phyloP scores from a whole-genome alignment of 257 asterid genomes.

The Solanum medicagineum region DNA sequence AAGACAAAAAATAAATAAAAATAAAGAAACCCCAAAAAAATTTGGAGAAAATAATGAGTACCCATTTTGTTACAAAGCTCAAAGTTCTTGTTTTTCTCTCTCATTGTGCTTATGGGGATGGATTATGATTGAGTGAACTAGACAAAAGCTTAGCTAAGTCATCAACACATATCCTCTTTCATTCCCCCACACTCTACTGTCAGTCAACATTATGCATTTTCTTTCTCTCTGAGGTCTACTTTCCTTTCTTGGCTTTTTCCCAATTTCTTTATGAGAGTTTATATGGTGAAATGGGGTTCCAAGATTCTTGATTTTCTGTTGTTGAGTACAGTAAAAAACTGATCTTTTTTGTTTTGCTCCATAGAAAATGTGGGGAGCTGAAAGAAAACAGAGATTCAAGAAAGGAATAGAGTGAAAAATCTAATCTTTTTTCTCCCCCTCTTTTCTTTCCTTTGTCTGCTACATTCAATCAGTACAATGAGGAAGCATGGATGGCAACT shows the following conservation, averaged over 20 bases:
- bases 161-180: slow-evolving; percentile 19
- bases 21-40: not conserved
- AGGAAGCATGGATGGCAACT: slow-evolving; percentile 99
- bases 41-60: not conserved
- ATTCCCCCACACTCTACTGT: slow-evolving; percentile 31
- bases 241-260: slow-evolving; percentile 1
- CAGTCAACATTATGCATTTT: slow-evolving; percentile 28
- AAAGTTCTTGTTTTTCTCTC: slow-evolving; percentile 6
- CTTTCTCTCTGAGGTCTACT: slow-evolving; percentile 6
- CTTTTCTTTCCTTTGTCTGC: slow-evolving; percentile 10
- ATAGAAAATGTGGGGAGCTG: slow-evolving; percentile 30
- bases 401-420: slow-evolving; percentile 14
- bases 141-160: slow-evolving; percentile 20
- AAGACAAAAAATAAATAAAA: not conserved
- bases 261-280: not conserved
- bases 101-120: slow-evolving; percentile 45
- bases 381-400: not conserved
- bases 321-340: slow-evolving; percentile 5
- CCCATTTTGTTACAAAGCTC: not conserved
- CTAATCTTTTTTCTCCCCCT: not conserved
- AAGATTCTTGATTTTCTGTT: slow-evolving; percentile 30
- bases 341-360: slow-evolving; percentile 26
- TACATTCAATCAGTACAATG: slow-evolving; percentile 37
- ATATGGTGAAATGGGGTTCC: slow-evolving; percentile 18
- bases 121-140: slow-evolving; percentile 60